Base-by-base conservation (phyloP, 2,329 filamentous ascomycete genomes). In the Aspergillus oerlinghausenensis region DNA sequence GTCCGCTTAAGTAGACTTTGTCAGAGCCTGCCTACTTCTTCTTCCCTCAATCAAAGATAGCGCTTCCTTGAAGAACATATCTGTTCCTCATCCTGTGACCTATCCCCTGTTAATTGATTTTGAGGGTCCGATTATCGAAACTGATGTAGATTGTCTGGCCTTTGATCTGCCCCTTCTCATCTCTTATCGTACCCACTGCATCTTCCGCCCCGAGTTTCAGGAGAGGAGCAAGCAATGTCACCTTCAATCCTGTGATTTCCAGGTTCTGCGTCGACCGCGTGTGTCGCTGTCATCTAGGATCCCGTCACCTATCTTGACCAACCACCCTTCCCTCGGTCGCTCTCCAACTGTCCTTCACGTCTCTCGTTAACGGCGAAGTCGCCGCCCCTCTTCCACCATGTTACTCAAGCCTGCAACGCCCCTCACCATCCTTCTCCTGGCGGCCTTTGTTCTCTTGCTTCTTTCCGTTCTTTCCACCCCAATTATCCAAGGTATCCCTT, bases 321-420 rank as follows among this genome's bases (percentile, higher is more conserved):
- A 26, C 47, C 52, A 50, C 35, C 23, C 10, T 48, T 47, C 5
- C 25, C 26, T 42, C 17, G 50, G 50, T 48, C 29, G 43, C 23
- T 50, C n/a, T 25, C 19, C 28, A 25, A 45, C 50, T 29, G 23
- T 38, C 40, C 55, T 38, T 38, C 49, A 45, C 45, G 21, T 17
- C 40, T 52, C 23, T 51, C 50, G 40, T 52, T 53, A 48, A 38
- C 50, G 49, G 52, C 49, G 55, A 42, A 51, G 57, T 54, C 57
- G 35, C 53, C 48, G 49, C 65, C 60, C 61, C 61, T 63, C 63
- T 63, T 60, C 63, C 66, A 70, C 70, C 79, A 86, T 78, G 78
- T 90, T 96, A 85, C 80, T 97, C 73, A 90, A 92, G 70, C 92
- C 94, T 60, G 93, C 94, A 60, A 97, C 94, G 59, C 93, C 94